phyloP scores from a whole-genome alignment of 2,329 filamentous ascomycete genomes.

The Neoscytalidium dimidiatum region DNA sequence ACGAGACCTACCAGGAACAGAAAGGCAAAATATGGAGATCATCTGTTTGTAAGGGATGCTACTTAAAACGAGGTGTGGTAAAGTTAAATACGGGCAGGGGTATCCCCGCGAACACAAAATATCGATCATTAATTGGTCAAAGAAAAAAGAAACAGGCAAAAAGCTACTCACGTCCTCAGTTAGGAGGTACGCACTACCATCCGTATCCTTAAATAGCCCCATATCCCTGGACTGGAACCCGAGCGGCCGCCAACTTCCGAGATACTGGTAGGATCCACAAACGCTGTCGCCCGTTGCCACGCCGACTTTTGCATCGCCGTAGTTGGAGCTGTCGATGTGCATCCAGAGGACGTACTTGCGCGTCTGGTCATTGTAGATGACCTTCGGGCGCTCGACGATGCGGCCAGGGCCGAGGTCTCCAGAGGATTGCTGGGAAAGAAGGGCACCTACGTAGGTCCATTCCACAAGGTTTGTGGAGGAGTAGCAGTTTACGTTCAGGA shows the following conservation, averaged over 20 bases:
- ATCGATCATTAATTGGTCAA: not conserved
- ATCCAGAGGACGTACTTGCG: slow-evolving; percentile 68
- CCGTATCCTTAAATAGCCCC: slow-evolving; percentile 63
- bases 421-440: slow-evolving; percentile 55
- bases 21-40: too few relatives aligned
- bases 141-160: not conserved
- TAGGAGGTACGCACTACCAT: slow-evolving; percentile 62
- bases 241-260: slow-evolving; percentile 49
- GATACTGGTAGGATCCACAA: slow-evolving; percentile 61
- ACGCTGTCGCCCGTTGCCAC: slow-evolving; percentile 62
- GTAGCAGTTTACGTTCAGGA: slow-evolving; percentile 70
- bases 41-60: too few relatives aligned
- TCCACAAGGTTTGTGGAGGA: slow-evolving; percentile 63
- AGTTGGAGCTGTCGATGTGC: slow-evolving; percentile 65
- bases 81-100: too few relatives aligned
- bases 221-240: slow-evolving; percentile 59
- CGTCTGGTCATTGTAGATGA: slow-evolving; percentile 67
- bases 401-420: slow-evolving; percentile 63
- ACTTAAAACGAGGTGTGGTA: too few relatives aligned
- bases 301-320: slow-evolving; percentile 65
- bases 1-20: too few relatives aligned
- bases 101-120: not conserved
- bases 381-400: slow-evolving; percentile 68
- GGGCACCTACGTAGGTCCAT: slow-evolving; percentile 63
- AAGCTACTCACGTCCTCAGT: slow-evolving; percentile 58